Percentiles rank a stretch among this genome's conserved stretches.
phyloP scores from a whole-genome alignment of 805 yeast genomes.

The Spencermartinsiella europaea region DNA sequence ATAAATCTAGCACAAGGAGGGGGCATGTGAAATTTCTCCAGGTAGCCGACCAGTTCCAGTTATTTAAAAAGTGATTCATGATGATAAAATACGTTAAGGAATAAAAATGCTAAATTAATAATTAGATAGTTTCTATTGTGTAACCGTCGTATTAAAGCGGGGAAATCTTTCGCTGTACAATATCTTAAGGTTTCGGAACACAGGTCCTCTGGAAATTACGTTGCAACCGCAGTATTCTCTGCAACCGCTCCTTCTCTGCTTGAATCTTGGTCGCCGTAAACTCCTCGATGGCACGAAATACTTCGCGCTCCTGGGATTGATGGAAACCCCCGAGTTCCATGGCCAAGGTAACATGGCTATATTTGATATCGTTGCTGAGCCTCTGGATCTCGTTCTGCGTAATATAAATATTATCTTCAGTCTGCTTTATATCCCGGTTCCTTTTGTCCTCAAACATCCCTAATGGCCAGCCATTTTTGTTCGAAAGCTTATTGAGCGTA shows the following conservation, averaged over 20 bases:
- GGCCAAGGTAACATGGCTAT: conserved; percentile 34
- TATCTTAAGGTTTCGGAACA: too few species aligned
- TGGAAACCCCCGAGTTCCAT: conserved; percentile 36
- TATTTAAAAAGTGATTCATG: too few species aligned
- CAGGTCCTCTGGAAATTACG: not conserved
- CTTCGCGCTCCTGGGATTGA: conserved; percentile 30
- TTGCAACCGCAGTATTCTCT: conserved; percentile 8
- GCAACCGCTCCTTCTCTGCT: conserved; percentile 19
- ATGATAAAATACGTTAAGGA: too few species aligned
- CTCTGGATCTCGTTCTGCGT: conserved; percentile 27
- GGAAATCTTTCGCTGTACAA: too few species aligned
- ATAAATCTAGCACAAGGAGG: too few species aligned
- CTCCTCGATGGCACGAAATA: conserved; percentile 22
- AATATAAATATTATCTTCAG: conserved; percentile 27
- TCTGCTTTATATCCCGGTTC: conserved; percentile 27
- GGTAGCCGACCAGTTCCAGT: too few species aligned
- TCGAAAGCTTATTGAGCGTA: conserved; percentile 21
- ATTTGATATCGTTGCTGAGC: conserved; percentile 29
- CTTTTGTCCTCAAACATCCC: conserved; percentile 33
- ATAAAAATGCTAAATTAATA: too few species aligned
- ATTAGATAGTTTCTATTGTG: too few species aligned
- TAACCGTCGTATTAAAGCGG: too few species aligned
- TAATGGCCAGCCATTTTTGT: conserved; percentile 28
- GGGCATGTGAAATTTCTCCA: too few species aligned
- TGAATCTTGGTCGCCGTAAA: conserved; percentile 19